These are phyloP conservation scores for Aspergillus hortae DNA, from an alignment of 2,329 filamentous ascomycete species.

Conservation along the genomic window DNA sequence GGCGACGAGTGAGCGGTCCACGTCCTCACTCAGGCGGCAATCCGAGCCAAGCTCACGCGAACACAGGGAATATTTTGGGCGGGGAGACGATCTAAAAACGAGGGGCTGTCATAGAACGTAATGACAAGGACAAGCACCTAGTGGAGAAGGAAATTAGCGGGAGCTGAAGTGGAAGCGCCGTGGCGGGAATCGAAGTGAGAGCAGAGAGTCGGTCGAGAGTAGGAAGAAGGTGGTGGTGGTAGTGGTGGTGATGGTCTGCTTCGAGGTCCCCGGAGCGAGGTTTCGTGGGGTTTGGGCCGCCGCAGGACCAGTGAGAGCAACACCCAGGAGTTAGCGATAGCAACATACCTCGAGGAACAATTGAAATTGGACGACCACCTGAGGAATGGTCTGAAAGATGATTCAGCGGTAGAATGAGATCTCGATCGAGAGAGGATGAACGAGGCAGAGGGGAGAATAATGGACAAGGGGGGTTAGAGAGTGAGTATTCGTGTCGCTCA, in stretches of 20 bases:
- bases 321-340: slow-evolving; percentile 7
- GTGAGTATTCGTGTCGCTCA: slow-evolving; percentile 13
- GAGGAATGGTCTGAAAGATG: too few species aligned
- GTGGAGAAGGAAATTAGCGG: slow-evolving; percentile 12
- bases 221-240: slow-evolving; percentile 1
- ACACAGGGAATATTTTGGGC: slow-evolving; percentile 15
- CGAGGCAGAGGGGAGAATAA: slow-evolving; percentile 2
- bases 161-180: slow-evolving; percentile 12
- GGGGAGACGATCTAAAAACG: slow-evolving; percentile 12
- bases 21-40: slow-evolving; percentile 28
- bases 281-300: slow-evolving; percentile 39
- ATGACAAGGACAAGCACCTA: slow-evolving; percentile 13
- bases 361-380: slow-evolving; percentile 11
- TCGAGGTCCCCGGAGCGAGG: slow-evolving; percentile 27
- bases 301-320: slow-evolving; percentile 26
- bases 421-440: background rate
- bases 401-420: background rate
- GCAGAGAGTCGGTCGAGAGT: slow-evolving; percentile 11
- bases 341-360: slow-evolving; percentile 24
- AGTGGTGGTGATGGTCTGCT: slow-evolving; percentile 2
- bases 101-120: slow-evolving; percentile 16
- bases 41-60: slow-evolving; percentile 27
- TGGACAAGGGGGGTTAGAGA: slow-evolving; percentile 5
- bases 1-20: slow-evolving; percentile 26
- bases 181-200: slow-evolving; percentile 25